These are phyloP conservation scores for Trametes maxima DNA, from an alignment of 768 basidiomycete species.

Conservation along the genomic window DNA sequence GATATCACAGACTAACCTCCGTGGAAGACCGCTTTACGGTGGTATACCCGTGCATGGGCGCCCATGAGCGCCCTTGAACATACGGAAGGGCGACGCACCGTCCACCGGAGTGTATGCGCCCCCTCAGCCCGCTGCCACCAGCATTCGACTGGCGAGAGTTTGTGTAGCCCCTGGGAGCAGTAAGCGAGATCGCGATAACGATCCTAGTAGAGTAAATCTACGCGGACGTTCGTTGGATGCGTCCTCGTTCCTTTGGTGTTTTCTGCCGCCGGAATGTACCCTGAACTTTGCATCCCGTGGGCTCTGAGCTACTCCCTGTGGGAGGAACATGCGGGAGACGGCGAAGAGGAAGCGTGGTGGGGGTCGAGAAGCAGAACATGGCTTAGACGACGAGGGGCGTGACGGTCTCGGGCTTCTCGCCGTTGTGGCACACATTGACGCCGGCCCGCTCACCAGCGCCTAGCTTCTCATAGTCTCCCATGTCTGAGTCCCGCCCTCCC, in stretches of 20 bases:
- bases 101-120: not conserved
- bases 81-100: not conserved
- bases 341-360: not conserved
- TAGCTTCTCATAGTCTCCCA: conserved; percentile 32
- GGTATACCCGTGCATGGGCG: not conserved
- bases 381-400: not conserved
- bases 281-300: not conserved
- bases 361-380: not conserved
- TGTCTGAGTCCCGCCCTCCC: conserved; percentile 34
- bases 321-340: not conserved
- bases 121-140: not conserved
- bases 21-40: conserved; percentile 1
- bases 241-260: conserved; percentile 1
- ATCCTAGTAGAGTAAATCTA: conserved; percentile 1
- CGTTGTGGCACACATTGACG: conserved; percentile 3
- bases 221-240: not conserved
- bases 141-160: not conserved
- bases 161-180: not conserved
- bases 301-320: not conserved
- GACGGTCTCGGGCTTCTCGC: not conserved
- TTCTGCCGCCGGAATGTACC: conserved; percentile 12
- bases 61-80: no score
- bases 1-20: conserved; percentile 2
- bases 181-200: conserved; percentile 19
- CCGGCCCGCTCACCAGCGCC: conserved; percentile 21